Evolutionary conservation across 306 rosid genomes (phyloP).

Genomic region (Abrus pulchellus): DNA sequence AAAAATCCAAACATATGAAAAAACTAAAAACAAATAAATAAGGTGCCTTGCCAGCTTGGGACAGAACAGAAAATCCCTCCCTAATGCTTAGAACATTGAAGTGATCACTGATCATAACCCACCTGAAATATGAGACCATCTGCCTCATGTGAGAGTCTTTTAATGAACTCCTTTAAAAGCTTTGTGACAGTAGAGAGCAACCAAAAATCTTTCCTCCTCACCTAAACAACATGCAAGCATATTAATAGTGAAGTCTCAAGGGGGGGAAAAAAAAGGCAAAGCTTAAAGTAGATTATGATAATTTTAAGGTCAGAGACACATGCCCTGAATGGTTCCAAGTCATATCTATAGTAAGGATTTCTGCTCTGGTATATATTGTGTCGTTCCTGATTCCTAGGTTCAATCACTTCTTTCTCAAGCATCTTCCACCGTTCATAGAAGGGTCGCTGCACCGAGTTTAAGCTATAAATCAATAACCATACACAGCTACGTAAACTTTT

Average conservation of each 20-base stretch:
- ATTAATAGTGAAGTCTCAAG: constrained; percentile 44
- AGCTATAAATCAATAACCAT: constrained; percentile 42
- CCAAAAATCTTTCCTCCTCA: constrained; percentile 99
- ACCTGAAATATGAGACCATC: constrained; percentile 99
- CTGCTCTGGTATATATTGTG: constrained; percentile 70
- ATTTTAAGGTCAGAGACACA: constrained; percentile 46
- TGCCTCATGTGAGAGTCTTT: constrained; percentile 93
- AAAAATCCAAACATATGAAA: not conserved
- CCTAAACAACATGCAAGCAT: constrained; percentile 64
- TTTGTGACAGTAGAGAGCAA: constrained; percentile 91
- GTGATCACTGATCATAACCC: constrained; percentile 42
- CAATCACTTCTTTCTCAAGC: constrained; percentile 99
- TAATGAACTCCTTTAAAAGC: constrained; percentile 93
- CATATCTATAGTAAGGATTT: constrained; percentile 92
- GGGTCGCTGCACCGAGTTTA: constrained; percentile 86
- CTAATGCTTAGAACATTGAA: constrained; percentile 27
- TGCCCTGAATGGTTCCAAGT: constrained; percentile 98
- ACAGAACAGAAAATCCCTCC: constrained; percentile 32
- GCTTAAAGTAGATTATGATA: constrained; percentile 31
- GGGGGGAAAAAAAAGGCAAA: constrained; percentile 22
- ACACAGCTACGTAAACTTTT: constrained; percentile 7
- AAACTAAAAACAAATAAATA: not conserved
- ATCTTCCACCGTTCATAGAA: constrained; percentile 97
- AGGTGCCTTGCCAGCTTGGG: constrained; percentile 19
- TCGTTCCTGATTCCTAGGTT: constrained; percentile 93